Conservation (phyloP, 352 stramenopile species). For the Thraustochytrium sp. region DNA sequence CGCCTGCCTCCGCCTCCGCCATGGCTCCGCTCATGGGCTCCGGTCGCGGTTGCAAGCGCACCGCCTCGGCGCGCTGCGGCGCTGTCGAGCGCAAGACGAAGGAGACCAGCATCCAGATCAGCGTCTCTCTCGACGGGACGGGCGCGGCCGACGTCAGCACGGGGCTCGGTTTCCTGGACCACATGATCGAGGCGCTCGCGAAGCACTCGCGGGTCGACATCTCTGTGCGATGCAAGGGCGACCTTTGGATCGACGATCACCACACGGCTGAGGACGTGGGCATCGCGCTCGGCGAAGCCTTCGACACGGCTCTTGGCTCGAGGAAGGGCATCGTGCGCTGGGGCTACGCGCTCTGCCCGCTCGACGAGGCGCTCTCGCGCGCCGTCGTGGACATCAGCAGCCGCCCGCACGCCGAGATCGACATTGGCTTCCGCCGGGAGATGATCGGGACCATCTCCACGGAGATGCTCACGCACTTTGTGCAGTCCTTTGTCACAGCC, state of each 20-base stretch:
- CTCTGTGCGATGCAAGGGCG: constrained; percentile 76
- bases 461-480: constrained; percentile 91
- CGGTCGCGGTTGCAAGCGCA: background rate
- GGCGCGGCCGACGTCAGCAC: constrained; percentile 73
- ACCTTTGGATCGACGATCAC: constrained; percentile 93
- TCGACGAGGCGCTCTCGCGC: constrained; percentile 79
- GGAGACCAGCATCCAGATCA: constrained; percentile 85
- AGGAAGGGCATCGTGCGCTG: constrained; percentile 77
- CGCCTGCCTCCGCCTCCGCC: background rate
- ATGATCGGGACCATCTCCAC: constrained; percentile 75
- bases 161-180: constrained; percentile 81
- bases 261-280: constrained; percentile 90
- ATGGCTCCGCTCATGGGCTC: background rate
- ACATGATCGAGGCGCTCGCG: constrained; percentile 56
- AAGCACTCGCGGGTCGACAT: constrained; percentile 83
- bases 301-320: constrained; percentile 79
- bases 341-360: constrained; percentile 71
- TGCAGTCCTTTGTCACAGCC: constrained; percentile 85
- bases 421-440: constrained; percentile 72
- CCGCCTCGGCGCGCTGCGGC: constrained; percentile 50
- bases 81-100: constrained; percentile 75
- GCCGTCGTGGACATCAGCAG: constrained; percentile 90
- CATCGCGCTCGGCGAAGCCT: constrained; percentile 82
- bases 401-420: constrained; percentile 77
- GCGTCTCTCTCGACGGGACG: constrained; percentile 75